Evolutionary conservation across 768 basidiomycete species (phyloP), one percentile per base, ranked within the genome.

Genomic region (Ramaria sp.): DNA sequence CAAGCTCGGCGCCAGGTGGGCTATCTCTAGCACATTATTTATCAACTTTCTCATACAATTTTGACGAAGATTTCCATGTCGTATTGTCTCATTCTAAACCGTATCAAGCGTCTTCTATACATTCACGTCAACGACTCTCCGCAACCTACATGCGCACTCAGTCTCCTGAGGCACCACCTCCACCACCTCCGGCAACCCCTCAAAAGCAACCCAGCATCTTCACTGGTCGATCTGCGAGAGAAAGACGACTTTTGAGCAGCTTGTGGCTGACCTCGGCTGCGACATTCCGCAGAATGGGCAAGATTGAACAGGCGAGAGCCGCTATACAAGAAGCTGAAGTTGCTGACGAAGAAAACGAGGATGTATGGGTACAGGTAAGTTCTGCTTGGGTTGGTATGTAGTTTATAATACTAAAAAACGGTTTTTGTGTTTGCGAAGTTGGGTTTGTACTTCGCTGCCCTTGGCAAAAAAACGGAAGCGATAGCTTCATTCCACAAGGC

Each of bases 251-350:
- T 27, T 70, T 96, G 56, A 88, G 85, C 56, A 82, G 91, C 60
- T 69, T 97, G 6, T 99, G 96, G 96, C 69, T 96, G 5, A 89
- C 91, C 78, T 88, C 85, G 6, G 90, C 95, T 0, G 92, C 96
- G 15, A 96, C 90, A 0, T 98, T 97, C 71, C 75, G 96, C 44
- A 72, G 96, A 56, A 70, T 87, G 52, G 89, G 89, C 10, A 92
- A 92, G 70, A 77, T 89, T 52, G 94, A 96, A 56, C 90, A 97
- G 61, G 83, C 88, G 0, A 81, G 82, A 49, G 94, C 82, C 10
- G 85, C 95, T 1, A 92, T 98, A 43, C 90, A 92, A 64, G 95
- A 99, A 67, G 96, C 95, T 0, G 95, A 99, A 65, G 82, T 85
- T 3, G 75, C 79, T 59, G 90, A 95, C 64, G 85, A 89, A 59